Evolutionary conservation across 164 flowering plant species (phyloP).

Genomic region (Tetracentron sinense): DNA sequence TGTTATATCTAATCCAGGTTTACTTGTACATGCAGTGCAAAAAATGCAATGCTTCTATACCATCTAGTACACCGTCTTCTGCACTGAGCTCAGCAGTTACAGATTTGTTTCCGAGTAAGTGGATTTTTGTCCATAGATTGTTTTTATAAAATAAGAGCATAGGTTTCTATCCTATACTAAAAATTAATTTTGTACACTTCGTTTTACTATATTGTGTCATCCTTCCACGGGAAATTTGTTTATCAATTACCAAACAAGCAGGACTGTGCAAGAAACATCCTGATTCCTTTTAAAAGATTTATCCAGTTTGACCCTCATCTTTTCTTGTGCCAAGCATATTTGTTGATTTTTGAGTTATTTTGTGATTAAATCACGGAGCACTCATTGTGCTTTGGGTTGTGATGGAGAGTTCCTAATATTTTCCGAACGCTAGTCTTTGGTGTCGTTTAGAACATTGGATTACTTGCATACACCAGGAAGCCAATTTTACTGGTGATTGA

Average conservation of each 20-base stretch:
- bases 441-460: too few relatives aligned
- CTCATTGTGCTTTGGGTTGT: neutral
- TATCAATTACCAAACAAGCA: neutral
- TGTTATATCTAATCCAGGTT: constrained; percentile 4
- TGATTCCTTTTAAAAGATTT: neutral
- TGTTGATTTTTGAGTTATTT: neutral
- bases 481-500: too few relatives aligned
- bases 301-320: neutral
- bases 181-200: neutral
- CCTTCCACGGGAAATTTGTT: too few relatives aligned
- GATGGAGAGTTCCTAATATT: neutral
- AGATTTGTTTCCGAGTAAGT: constrained; percentile 28
- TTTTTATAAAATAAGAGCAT: neutral
- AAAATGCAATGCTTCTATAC: constrained; percentile 73
- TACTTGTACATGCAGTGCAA: constrained; percentile 63
- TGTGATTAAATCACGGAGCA: neutral
- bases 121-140: neutral
- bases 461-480: too few relatives aligned
- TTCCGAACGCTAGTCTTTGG: neutral
- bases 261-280: neutral
- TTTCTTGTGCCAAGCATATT: too few relatives aligned
- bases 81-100: constrained; percentile 20
- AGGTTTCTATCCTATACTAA: neutral
- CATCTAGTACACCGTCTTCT: constrained; percentile 36
- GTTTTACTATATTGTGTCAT: neutral